phyloP scores from a whole-genome alignment of 1,284 basidiomycete species.

The Meira nashicola region DNA sequence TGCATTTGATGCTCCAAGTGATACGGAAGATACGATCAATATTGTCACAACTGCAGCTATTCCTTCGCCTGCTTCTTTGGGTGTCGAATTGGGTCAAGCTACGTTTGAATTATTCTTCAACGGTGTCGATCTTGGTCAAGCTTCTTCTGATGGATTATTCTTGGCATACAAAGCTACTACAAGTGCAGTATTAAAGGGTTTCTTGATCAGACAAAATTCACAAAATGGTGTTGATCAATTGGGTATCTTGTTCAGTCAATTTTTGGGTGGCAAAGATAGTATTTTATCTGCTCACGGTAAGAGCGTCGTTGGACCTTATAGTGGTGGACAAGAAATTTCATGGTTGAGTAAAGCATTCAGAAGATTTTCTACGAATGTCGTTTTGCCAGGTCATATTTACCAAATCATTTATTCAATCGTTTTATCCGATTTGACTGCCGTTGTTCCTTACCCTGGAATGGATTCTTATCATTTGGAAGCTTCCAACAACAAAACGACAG shows the following conservation, averaged over 20 bases:
- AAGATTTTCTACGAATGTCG: conserved; percentile 64
- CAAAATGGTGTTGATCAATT: conserved; percentile 59
- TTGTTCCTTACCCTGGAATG: conserved; percentile 54
- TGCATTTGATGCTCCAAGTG: conserved; percentile 58
- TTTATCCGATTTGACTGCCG: conserved; percentile 63
- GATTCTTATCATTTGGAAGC: conserved; percentile 32
- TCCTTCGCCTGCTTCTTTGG: conserved; percentile 66
- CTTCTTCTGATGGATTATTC: conserved; percentile 56
- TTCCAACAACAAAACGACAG: conserved; percentile 60
- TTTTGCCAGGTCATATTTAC: conserved; percentile 64
- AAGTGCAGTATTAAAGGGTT: conserved; percentile 61
- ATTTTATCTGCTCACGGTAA: conserved; percentile 63
- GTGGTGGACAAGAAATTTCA: conserved; percentile 58
- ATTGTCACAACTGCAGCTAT: conserved; percentile 67
- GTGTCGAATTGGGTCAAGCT: conserved; percentile 68
- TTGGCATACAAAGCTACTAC: conserved; percentile 61
- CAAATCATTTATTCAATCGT: conserved; percentile 67
- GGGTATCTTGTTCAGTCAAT: conserved; percentile 66
- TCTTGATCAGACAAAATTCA: conserved; percentile 60
- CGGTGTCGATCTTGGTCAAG: conserved; percentile 55
- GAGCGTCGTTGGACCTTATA: conserved; percentile 58
- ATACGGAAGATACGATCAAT: conserved; percentile 60
- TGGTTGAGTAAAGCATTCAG: conserved; percentile 71
- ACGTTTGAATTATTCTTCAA: conserved; percentile 61
- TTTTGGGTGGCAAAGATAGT: conserved; percentile 64